Conservation (phyloP, 2,329 filamentous ascomycete genomes). For the Fusarium sp. region DNA sequence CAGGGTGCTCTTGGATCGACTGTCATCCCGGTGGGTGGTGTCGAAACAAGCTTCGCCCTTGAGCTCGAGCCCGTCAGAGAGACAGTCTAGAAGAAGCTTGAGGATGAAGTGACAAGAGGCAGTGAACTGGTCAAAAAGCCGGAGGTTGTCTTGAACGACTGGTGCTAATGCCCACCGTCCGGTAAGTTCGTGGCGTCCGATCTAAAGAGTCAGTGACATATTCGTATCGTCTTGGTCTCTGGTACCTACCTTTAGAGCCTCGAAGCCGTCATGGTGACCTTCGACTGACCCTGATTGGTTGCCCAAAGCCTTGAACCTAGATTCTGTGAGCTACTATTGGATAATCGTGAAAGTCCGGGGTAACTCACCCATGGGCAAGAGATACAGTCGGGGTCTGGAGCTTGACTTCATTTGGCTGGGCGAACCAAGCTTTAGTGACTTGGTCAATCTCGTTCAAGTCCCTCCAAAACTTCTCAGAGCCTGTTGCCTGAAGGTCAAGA, state of each 20-base stretch:
- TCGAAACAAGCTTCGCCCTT: neutral
- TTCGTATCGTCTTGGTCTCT: too few species aligned
- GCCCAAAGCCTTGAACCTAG: constrained; percentile 17
- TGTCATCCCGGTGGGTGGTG: constrained; percentile 15
- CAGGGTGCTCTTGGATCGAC: constrained; percentile 21
- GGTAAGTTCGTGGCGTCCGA: constrained; percentile 7
- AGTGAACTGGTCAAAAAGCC: constrained; percentile 12
- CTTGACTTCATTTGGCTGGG: constrained; percentile 13
- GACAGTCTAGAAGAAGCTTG: constrained; percentile 15
- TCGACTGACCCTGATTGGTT: constrained; percentile 18
- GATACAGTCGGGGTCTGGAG: constrained; percentile 23
- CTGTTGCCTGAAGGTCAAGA: constrained; percentile 12
- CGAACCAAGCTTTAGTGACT: constrained; percentile 13
- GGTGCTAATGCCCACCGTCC: constrained; percentile 15
- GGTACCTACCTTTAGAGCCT: constrained; percentile 15
- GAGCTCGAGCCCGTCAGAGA: constrained; percentile 9
- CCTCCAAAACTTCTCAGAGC: constrained; percentile 9
- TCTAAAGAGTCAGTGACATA: neutral
- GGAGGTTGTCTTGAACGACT: constrained; percentile 11
- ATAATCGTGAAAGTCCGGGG: neutral
- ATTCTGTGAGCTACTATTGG: neutral
- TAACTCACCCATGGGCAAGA: constrained; percentile 11
- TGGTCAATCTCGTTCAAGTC: constrained; percentile 2
- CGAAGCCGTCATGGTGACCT: constrained; percentile 9
- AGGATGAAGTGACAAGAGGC: constrained; percentile 18